phyloP scores from a whole-genome alignment of 768 basidiomycete species.

The Termitomyces sp. region DNA sequence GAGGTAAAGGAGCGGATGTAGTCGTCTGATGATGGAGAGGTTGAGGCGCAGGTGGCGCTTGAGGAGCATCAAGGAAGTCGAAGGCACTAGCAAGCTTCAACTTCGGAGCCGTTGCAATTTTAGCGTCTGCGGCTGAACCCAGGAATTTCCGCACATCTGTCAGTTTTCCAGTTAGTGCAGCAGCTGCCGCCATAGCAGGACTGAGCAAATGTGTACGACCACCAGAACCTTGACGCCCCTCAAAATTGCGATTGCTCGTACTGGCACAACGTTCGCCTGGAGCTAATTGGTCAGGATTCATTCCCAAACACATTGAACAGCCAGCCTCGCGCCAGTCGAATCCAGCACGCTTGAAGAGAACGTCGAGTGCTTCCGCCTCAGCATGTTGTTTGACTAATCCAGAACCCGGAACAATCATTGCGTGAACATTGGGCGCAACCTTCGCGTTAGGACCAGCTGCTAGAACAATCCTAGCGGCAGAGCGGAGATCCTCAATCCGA shows the following conservation, averaged over 20 bases:
- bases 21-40: conserved; percentile 28
- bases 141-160: conserved; percentile 80
- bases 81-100: conserved; percentile 67
- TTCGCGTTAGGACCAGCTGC: conserved; percentile 69
- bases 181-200: conserved; percentile 91
- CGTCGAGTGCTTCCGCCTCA: conserved; percentile 83
- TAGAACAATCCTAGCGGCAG: conserved; percentile 73
- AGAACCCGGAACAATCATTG: conserved; percentile 92
- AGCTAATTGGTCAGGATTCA: conserved; percentile 89
- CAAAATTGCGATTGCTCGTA: conserved; percentile 91
- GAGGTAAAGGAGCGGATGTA: conserved; percentile 29
- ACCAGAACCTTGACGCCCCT: conserved; percentile 83
- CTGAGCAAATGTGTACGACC: conserved; percentile 86
- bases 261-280: conserved; percentile 85
- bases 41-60: conserved; percentile 43
- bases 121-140: conserved; percentile 36
- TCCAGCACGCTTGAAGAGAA: conserved; percentile 82
- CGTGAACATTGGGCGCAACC: conserved; percentile 68
- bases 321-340: conserved; percentile 96
- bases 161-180: conserved; percentile 80
- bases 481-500: conserved; percentile 88
- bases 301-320: conserved; percentile 94
- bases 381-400: conserved; percentile 89
- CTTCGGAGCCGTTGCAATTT: conserved; percentile 39
- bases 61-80: conserved; percentile 74